phyloP scores from a whole-genome alignment of 306 rosid species.

The Cicer pinnatifidum region DNA sequence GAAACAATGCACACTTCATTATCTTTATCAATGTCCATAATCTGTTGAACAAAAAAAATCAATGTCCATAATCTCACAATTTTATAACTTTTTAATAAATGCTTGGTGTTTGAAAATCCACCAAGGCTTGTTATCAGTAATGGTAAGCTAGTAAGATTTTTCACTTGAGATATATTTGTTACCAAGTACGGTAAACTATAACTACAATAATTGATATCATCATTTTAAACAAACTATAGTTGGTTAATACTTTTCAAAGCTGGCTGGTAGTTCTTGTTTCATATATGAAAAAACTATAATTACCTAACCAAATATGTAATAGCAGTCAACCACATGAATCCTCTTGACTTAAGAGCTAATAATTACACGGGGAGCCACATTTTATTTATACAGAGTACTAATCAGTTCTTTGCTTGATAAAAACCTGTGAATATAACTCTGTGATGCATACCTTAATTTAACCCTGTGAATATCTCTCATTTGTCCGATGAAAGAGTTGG shows the following conservation, averaged over 20 bases:
- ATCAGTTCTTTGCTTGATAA: conserved; percentile 21
- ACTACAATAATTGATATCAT: not conserved
- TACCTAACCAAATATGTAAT: conserved; percentile 42
- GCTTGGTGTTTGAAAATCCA: conserved; percentile 60
- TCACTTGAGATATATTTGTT: conserved; percentile 28
- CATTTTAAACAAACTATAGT: conserved; percentile 42
- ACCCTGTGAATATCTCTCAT: conserved; percentile 10
- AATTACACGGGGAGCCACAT: too few relatives aligned
- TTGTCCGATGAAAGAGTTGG: conserved; percentile 45
- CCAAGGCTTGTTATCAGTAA: conserved; percentile 54
- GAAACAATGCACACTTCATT: conserved; percentile 68
- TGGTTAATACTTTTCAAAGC: conserved; percentile 55
- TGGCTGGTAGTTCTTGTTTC: conserved; percentile 53
- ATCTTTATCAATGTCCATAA: conserved; percentile 29
- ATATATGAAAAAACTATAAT: conserved; percentile 34
- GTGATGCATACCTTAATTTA: not conserved
- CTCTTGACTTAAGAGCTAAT: conserved; percentile 38
- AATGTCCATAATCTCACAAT: conserved; percentile 58
- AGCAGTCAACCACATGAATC: conserved; percentile 58
- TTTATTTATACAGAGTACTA: not conserved
- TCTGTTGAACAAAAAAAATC: conserved; percentile 39
- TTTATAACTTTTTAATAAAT: conserved; percentile 59
- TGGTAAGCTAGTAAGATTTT: conserved; percentile 49
- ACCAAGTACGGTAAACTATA: conserved; percentile 39
- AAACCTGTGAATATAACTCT: not conserved